Base-by-base conservation (phyloP, 2,329 filamentous ascomycete species). In the Helminthosporium solani region DNA sequence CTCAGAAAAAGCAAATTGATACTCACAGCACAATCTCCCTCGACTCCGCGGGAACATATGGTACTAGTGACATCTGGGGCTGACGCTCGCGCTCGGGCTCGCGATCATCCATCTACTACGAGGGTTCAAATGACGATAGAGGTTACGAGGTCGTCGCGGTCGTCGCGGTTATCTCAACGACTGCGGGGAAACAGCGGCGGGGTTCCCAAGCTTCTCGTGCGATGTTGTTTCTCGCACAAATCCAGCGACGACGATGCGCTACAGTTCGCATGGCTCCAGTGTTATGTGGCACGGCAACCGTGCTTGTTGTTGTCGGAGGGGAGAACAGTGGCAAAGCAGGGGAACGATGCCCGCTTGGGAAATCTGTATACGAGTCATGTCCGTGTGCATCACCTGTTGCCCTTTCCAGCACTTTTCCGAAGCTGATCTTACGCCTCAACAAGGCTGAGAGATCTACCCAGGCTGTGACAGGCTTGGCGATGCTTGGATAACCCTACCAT, bases 11-110 rank as follows among this genome's bases (percentile, higher is more conserved):
- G 20, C 12, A 12, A 6, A 11, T n/a, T n/a, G 14, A 14, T 33
- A 79, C 87, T 63, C 79, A 91, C 87, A 94, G 77, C 31, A 92
- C 88, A 57, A 94, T 83, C 66, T 91, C 86, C 58, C 86, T 82
- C 58, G 85, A 86, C 61, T 90, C 87, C 52, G 80, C 80, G 39
- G 84, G 81, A 44, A 82, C 80, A 65, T 90, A 92, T 3, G 88
- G 88, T 54, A 94, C 85, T 60, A 94, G 76, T 56, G 87, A 90
- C 78, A 83, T 80, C 59, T 68, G 73, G 42, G 60, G 53, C 20
- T 57, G 59, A 18, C 43, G 57, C 54, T 70, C 63, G 55, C 58
- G 60, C 55, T 70, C 63, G 55, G 57, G 60, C 55, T 70, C 64
- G 55, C 58, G 60, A 27, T 64, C 63, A 27, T 65, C 61, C 60